Conservation (phyloP, 495 filamentous ascomycete genomes). For the Astrocystis sublimbata region DNA sequence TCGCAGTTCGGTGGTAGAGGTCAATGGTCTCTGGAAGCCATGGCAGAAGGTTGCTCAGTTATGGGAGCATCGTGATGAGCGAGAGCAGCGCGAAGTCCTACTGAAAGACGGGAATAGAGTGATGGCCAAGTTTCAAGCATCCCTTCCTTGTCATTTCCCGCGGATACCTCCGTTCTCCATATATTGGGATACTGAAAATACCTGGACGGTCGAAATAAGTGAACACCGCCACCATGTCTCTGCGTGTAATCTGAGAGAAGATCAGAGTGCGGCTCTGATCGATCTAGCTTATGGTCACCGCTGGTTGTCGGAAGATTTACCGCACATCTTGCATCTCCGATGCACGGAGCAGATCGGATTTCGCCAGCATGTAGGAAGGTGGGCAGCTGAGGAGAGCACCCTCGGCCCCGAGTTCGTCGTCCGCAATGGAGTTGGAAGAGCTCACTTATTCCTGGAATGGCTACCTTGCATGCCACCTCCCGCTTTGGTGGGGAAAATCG, state of each 20-base stretch:
- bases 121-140: slow-evolving; percentile 44
- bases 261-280: slow-evolving; percentile 51
- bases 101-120: slow-evolving; percentile 34
- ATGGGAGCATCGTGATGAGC: slow-evolving; percentile 43
- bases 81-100: slow-evolving; percentile 34
- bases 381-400: slow-evolving; percentile 9
- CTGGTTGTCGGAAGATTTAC: slow-evolving; percentile 32
- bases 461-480: slow-evolving; percentile 41
- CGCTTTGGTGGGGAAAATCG: slow-evolving; percentile 25
- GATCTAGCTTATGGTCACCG: slow-evolving; percentile 51
- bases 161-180: slow-evolving; percentile 45
- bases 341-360: slow-evolving; percentile 26
- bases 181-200: slow-evolving; percentile 50
- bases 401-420: slow-evolving; percentile 34
- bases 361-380: slow-evolving; percentile 21
- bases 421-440: slow-evolving; percentile 28
- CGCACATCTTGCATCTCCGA: slow-evolving; percentile 44
- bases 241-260: slow-evolving; percentile 25
- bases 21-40: slow-evolving; percentile 61
- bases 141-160: slow-evolving; percentile 48
- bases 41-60: slow-evolving; percentile 62
- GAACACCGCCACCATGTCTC: slow-evolving; percentile 18
- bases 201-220: slow-evolving; percentile 42
- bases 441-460: slow-evolving; percentile 35
- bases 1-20: slow-evolving; percentile 50